Conservation (phyloP, 164 flowering plant species). For the Piper longum region DNA sequence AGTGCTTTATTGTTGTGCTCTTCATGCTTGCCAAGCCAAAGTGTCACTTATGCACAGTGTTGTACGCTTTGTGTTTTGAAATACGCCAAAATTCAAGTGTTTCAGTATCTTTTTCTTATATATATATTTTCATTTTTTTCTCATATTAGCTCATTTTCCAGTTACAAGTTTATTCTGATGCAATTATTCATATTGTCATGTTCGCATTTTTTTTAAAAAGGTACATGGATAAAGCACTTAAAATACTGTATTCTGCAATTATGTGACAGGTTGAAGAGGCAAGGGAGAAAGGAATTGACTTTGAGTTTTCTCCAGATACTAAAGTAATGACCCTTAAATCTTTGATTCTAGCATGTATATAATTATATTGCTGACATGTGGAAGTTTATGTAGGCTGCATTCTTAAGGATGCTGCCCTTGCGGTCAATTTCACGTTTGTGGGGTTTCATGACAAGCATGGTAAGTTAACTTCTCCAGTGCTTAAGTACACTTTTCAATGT, state of each 20-base stretch:
- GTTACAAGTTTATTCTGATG: not conserved
- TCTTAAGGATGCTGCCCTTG: conserved; percentile 67
- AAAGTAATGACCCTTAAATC: conserved; percentile 32
- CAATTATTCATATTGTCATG: not conserved
- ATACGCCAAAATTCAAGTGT: too few species aligned
- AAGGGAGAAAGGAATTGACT: conserved; percentile 57
- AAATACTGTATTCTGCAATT: too few species aligned
- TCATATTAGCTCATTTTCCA: not conserved
- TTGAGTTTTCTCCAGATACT: conserved; percentile 75
- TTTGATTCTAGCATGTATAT: not conserved
- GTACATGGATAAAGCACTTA: too few species aligned
- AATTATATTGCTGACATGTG: not conserved
- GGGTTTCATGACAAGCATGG: conserved; percentile 66
- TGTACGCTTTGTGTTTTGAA: too few species aligned
- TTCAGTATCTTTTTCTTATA: not conserved
- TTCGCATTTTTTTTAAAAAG: too few species aligned
- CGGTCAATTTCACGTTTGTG: conserved; percentile 80
- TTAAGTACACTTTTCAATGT: not conserved
- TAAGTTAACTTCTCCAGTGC: conserved; percentile 21
- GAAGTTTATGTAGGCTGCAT: conserved; percentile 41
- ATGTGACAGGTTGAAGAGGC: conserved; percentile 57
- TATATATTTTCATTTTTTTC: not conserved
- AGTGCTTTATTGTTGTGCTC: too few species aligned
- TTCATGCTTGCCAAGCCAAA: too few species aligned
- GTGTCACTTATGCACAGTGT: too few species aligned